Percentiles rank a stretch among this genome's conserved stretches.
Conservation (phyloP, 257 asterid species). For the Penstemon newberryi region DNA sequence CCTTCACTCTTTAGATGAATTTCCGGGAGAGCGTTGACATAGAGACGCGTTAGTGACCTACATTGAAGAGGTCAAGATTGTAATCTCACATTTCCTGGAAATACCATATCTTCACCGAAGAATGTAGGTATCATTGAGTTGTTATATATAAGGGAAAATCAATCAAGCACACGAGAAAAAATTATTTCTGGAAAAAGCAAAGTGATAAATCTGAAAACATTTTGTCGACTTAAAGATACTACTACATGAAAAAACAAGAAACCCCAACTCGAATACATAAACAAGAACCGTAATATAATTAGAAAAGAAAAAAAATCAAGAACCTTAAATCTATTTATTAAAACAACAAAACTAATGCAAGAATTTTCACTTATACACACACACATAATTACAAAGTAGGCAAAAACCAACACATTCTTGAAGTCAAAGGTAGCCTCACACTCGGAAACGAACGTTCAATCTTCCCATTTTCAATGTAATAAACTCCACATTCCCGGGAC, state of each 20-base stretch:
- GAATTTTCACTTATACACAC: background rate
- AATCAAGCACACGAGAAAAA: slow-evolving; percentile 4
- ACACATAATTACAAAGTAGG: background rate
- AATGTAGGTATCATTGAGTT: background rate
- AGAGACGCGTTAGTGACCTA: slow-evolving; percentile 29
- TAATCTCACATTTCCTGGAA: background rate
- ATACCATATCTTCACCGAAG: slow-evolving; percentile 10
- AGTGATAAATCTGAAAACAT: background rate
- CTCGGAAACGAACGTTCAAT: background rate
- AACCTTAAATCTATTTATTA: background rate
- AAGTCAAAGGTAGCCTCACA: background rate
- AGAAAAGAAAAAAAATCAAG: no score
- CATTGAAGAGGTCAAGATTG: background rate
- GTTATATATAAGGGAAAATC: slow-evolving; percentile 17
- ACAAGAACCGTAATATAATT: background rate
- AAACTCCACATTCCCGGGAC: background rate
- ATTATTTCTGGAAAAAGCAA: slow-evolving; percentile 20
- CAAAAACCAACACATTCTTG: background rate
- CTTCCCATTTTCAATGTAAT: background rate
- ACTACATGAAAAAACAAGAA: background rate
- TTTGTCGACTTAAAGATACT: background rate
- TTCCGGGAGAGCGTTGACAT: slow-evolving; percentile 30
- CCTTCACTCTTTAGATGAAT: background rate
- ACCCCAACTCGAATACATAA: background rate
- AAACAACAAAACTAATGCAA: background rate